A percentile compares a stretch with the other conserved stretches of the same genome.
phyloP scores from a whole-genome alignment of 257 asterid genomes.

The Nicotiana benthamiana region DNA sequence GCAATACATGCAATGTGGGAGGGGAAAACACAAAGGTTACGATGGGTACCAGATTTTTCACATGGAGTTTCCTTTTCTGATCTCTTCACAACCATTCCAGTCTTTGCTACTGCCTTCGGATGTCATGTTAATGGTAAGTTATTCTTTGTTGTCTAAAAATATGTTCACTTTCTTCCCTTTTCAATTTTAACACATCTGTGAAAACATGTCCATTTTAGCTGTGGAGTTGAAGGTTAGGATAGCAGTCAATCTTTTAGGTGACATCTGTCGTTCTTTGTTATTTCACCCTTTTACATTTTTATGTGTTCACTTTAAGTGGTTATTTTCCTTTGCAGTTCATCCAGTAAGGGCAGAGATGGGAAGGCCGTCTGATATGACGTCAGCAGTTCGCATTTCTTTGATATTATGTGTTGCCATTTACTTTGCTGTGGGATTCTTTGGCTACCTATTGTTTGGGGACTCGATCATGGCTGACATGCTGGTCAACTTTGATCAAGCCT shows the following conservation, averaged over 20 bases:
- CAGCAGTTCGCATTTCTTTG: conserved; percentile 69
- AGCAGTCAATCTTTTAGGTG: not conserved
- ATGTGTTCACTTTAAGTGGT: not conserved
- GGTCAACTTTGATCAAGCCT: conserved; percentile 64
- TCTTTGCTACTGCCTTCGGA: conserved; percentile 90
- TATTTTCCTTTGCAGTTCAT: conserved; percentile 58
- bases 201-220: not conserved
- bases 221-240: not conserved
- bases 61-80: conserved; percentile 44
- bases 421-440: conserved; percentile 86
- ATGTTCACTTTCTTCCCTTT: not conserved
- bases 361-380: conserved; percentile 79
- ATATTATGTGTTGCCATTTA: conserved; percentile 60
- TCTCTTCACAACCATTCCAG: conserved; percentile 86
- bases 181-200: not conserved
- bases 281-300: not conserved
- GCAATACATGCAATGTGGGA: conserved; percentile 65
- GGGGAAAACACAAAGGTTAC: conserved; percentile 58
- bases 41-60: conserved; percentile 60
- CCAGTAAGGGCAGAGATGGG: conserved; percentile 96
- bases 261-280: not conserved
- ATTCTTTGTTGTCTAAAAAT: not conserved
- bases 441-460: conserved; percentile 89
- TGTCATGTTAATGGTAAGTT: conserved; percentile 82
- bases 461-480: conserved; percentile 95